Evolutionary conservation across 106 monocot species (phyloP).

Genomic region (Agapanthus africanus): DNA sequence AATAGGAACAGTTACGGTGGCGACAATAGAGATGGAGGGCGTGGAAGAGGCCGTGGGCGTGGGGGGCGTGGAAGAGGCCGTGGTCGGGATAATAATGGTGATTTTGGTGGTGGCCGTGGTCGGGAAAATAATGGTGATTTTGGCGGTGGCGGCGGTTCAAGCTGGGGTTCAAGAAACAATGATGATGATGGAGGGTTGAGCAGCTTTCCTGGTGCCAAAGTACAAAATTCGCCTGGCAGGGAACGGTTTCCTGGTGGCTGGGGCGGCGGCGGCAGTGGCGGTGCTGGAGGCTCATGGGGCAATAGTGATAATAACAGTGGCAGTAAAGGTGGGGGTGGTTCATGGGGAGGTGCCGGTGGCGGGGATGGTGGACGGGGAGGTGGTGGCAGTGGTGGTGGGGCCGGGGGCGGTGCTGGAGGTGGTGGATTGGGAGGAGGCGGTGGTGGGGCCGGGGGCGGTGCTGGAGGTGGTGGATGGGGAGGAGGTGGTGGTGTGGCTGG

Average conservation of each 20-base stretch:
- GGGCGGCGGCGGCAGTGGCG: conserved; percentile 20
- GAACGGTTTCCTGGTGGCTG: conserved; percentile 56
- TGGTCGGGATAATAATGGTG: conserved; percentile 18
- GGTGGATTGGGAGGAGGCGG: conserved; percentile 10
- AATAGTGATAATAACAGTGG: conserved; percentile 4
- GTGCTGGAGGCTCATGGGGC: conserved; percentile 6
- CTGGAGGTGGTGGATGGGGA: conserved; percentile 9
- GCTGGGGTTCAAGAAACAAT: conserved; percentile 20
- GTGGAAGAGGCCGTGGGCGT: conserved; percentile 43
- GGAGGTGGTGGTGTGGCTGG: conserved; percentile 8
- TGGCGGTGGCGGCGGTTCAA: conserved; percentile 24
- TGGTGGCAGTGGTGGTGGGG: conserved; percentile 13
- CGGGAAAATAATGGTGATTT: too few species aligned
- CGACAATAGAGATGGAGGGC: conserved; percentile 29
- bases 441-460: too few species aligned
- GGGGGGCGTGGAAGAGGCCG: conserved; percentile 13
- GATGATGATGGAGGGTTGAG: conserved; percentile 41
- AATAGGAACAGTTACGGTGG: conserved; percentile 40
- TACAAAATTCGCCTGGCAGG: conserved; percentile 52
- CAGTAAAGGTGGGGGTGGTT: conserved; percentile 1
- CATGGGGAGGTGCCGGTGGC: conserved; percentile 22
- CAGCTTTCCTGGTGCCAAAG: conserved; percentile 60
- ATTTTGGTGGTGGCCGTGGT: conserved; percentile 8
- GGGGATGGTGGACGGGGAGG: conserved; percentile 28
- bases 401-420: conserved; percentile 1